phyloP scores from a whole-genome alignment of 2,329 filamentous ascomycete species.

The Talaromyces sp. region DNA sequence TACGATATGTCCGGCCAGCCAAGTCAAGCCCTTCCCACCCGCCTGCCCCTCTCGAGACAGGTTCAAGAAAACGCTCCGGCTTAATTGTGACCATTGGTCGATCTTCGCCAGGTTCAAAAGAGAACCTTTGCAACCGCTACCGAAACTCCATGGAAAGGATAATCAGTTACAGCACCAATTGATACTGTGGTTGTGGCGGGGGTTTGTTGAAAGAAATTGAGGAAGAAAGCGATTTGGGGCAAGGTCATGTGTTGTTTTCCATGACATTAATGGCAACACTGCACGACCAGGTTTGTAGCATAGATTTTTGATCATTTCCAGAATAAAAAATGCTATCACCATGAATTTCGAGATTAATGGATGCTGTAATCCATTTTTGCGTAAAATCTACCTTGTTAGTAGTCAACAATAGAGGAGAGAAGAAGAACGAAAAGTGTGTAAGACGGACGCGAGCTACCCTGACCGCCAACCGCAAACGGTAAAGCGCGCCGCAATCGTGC shows the following conservation, averaged over 20 bases:
- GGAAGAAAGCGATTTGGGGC: not conserved
- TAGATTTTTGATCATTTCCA: not conserved
- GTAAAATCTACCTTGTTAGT: not conserved
- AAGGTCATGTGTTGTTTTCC: not conserved
- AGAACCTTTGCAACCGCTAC: conserved; percentile 62
- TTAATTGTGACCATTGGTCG: conserved; percentile 84
- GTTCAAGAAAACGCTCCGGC: conserved; percentile 94
- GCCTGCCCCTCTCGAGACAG: conserved; percentile 71
- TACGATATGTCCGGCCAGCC: conserved; percentile 70
- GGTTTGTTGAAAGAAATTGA: not conserved
- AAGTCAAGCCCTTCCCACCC: conserved; percentile 96
- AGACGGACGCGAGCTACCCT: not conserved
- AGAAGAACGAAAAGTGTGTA: too few relatives aligned
- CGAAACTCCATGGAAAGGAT: conserved; percentile 65
- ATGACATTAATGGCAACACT: not conserved
- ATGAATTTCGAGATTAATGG: not conserved
- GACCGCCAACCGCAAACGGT: conserved; percentile 13
- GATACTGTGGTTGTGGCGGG: conserved; percentile 53
- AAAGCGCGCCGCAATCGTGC: not conserved
- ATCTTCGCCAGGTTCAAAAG: conserved; percentile 66
- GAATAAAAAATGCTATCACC: not conserved
- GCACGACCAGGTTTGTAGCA: not conserved
- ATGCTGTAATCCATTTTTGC: not conserved
- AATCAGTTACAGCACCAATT: conserved; percentile 55
- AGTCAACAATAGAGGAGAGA: not conserved